Evolutionary conservation across 768 basidiomycete species (phyloP).

Genomic region (Hygrocybe punicea): DNA sequence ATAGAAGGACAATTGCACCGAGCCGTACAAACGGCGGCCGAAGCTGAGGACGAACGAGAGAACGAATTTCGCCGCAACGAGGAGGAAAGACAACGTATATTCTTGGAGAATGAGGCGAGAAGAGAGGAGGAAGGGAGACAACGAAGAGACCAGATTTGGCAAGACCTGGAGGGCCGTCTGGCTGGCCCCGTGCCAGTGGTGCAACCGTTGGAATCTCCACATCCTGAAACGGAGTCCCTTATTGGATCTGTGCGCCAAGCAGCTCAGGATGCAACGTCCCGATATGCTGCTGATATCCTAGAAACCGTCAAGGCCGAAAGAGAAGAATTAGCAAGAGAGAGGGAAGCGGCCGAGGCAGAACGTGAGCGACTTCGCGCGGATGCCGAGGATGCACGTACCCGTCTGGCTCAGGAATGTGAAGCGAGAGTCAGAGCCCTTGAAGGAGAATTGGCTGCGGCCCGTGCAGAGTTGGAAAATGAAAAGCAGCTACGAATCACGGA

Average conservation of each 20-base stretch:
- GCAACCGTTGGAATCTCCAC: conserved; percentile 12
- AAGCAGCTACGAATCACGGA: conserved; percentile 53
- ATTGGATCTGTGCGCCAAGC: not conserved
- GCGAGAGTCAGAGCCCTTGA: conserved; percentile 58
- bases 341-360: conserved; percentile 53
- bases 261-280: conserved; percentile 50
- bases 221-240: not conserved
- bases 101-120: conserved; percentile 55
- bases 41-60: conserved; percentile 64
- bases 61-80: conserved; percentile 61
- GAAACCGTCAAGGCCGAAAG: conserved; percentile 58
- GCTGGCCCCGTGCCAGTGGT: conserved; percentile 20
- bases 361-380: conserved; percentile 49
- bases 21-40: conserved; percentile 47
- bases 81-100: conserved; percentile 59
- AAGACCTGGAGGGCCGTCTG: conserved; percentile 39
- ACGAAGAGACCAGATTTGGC: conserved; percentile 46
- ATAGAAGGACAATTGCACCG: conserved; percentile 50
- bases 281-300: conserved; percentile 55
- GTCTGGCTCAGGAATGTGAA: conserved; percentile 48
- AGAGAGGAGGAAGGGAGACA: conserved; percentile 55
- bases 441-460: conserved; percentile 55
- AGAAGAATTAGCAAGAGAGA: conserved; percentile 54
- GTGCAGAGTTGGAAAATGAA: conserved; percentile 62
- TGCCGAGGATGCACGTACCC: conserved; percentile 48